Percentiles rank a stretch among this genome's conserved stretches.
Conservation (phyloP, 2,329 filamentous ascomycete genomes). For the Cladophialophora bantiana region DNA sequence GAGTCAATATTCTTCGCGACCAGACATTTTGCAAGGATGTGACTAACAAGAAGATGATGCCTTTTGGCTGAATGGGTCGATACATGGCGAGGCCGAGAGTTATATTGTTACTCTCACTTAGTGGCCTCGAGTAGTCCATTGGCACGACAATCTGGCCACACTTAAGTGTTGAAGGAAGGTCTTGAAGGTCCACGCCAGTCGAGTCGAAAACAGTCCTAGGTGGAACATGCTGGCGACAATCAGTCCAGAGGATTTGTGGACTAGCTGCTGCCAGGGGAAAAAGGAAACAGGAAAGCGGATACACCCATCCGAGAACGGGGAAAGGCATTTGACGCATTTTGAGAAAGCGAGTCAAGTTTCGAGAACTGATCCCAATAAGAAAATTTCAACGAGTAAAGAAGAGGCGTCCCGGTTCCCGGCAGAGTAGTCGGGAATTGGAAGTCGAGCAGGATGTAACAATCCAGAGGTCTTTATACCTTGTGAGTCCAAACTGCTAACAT, state of each 20-base stretch:
- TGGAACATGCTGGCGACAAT: conserved; percentile 13
- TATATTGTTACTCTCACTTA: conserved; percentile 20
- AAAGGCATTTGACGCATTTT: background rate
- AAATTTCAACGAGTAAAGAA: no score
- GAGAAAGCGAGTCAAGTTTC: background rate
- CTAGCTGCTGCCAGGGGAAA: conserved; percentile 1
- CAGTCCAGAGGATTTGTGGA: conserved; percentile 11
- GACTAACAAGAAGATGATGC: conserved; percentile 18
- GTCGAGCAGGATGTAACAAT: background rate
- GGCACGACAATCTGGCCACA: conserved; percentile 22
- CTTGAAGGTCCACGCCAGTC: conserved; percentile 3
- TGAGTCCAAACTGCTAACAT: no score
- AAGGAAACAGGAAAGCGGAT: background rate
- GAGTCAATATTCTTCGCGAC: background rate
- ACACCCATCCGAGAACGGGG: background rate
- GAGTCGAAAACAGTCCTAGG: conserved; percentile 6
- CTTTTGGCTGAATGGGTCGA: conserved; percentile 18
- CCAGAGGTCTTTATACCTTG: no score
- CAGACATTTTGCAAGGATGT: background rate
- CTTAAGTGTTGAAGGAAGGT: conserved; percentile 13
- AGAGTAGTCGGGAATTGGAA: no score
- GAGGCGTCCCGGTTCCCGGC: no score
- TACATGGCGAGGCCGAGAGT: conserved; percentile 23
- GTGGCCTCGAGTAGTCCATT: conserved; percentile 14
- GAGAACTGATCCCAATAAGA: background rate